Evolutionary conservation across 768 basidiomycete genomes (phyloP).

Genomic region (Rhizopogon sp.): DNA sequence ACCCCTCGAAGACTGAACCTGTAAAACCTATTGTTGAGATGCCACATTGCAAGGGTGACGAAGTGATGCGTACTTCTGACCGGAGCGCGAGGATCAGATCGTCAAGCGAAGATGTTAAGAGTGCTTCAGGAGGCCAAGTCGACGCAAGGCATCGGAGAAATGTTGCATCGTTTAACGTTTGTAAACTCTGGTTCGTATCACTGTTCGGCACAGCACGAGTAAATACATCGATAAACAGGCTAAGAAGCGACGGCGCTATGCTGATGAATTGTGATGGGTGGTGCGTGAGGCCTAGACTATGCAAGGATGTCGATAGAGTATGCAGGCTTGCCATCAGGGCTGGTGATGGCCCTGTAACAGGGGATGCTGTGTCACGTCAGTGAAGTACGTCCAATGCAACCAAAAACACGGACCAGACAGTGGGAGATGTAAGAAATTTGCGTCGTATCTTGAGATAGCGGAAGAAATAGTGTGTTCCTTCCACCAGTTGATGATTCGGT

Average conservation of each 20-base stretch:
- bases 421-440: conserved; percentile 1
- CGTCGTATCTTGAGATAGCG: conserved; percentile 15
- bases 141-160: conserved; percentile 41
- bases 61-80: conserved; percentile 20
- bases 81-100: conserved; percentile 19
- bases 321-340: conserved; percentile 51
- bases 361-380: conserved; percentile 9
- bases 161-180: conserved; percentile 40
- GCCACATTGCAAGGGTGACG: neutral
- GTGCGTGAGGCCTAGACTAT: conserved; percentile 48
- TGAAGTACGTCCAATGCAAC: neutral
- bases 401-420: conserved; percentile 6
- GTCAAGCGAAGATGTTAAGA: conserved; percentile 17
- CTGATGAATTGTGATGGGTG: conserved; percentile 28
- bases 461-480: conserved; percentile 35
- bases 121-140: conserved; percentile 19
- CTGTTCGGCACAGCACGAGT: conserved; percentile 27
- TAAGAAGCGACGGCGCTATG: conserved; percentile 36
- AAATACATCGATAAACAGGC: conserved; percentile 29
- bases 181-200: conserved; percentile 21
- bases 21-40: neutral
- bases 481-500: conserved; percentile 51
- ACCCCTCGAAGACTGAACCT: conserved; percentile 11
- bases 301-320: conserved; percentile 46
- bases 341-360: conserved; percentile 42